Evolutionary conservation across 1,139 yeast species (phyloP), one percentile per base, ranked within the genome.

Genomic region (Hyphopichia wangnamkhiaoensis): DNA sequence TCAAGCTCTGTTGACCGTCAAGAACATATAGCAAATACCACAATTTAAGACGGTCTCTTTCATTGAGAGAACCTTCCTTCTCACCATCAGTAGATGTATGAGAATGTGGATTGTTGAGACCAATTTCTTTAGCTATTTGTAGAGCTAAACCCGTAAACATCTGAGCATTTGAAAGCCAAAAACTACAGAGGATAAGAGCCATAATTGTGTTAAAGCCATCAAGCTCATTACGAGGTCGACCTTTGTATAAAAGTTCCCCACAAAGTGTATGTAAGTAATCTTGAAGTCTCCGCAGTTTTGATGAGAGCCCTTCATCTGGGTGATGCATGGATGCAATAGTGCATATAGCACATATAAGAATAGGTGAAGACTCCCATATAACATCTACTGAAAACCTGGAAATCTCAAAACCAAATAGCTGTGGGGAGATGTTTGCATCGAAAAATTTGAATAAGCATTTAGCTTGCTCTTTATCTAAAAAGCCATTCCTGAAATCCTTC

Each of bases 11-110:
- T 49, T 82, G 87, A 0, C 88, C 87, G 58, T 83, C 90, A 29
- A 82, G 61, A 12, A 81, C 77, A 54, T 79, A 83, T n/a, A 83
- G 59, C 41, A 83, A 63, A 53, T 82, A 82, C 89, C 89, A 83
- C 29, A 83, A 59, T 48, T 80, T 80, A 35, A 82, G 58, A 39
- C 77, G 63, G 38, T 79, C 80, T 44, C 68, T 68, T 17, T 65
- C 64, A 7, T 61, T 52, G 1, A 71, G 49, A 1, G 49, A 43
- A 6, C 38, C 38, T 18, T 40, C 35, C 13, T 36, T 23, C 2
- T 41, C 34, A 14, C 33, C 37, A 5, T 42, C 33, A n/a, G 41
- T 46, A 26, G 38, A 9, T 9, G 15, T 17, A 20, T 43, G 35
- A 4, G 29, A 10, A 2, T 63, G 62, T 1, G 77, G 72, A 23